Evolutionary conservation across 176 grass and related monocot species (phyloP).

Genomic region (Avena sativa): DNA sequence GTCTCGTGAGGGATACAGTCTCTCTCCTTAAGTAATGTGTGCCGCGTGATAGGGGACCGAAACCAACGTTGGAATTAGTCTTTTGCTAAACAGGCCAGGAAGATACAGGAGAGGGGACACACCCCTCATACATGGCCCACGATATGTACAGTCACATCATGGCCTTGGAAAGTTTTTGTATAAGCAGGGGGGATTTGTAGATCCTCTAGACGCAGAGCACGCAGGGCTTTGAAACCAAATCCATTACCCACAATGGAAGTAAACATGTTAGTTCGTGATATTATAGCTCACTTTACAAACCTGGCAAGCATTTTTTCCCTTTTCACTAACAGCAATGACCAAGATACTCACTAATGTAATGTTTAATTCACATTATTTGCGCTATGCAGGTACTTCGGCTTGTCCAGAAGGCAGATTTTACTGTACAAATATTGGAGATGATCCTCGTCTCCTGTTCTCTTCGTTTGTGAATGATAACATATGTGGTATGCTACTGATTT

Average conservation of each 20-base stretch:
- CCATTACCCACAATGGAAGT: no score
- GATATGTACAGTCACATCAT: background rate
- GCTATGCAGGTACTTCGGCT: constrained; percentile 79
- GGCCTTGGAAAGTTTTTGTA: no score
- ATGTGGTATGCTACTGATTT: constrained; percentile 69
- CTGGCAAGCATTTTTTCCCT: background rate
- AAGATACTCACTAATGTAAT: constrained; percentile 8
- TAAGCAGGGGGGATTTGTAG: no score
- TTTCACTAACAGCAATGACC: constrained; percentile 1
- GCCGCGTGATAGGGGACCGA: background rate
- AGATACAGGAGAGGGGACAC: background rate
- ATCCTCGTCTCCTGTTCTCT: constrained; percentile 80
- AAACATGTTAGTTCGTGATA: background rate
- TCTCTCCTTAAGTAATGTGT: background rate
- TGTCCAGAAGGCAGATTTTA: constrained; percentile 94
- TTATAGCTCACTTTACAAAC: background rate
- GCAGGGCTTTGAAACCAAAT: no score
- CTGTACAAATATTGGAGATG: constrained; percentile 77
- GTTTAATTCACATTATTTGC: background rate
- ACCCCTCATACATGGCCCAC: background rate
- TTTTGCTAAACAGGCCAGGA: background rate
- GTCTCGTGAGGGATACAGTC: background rate
- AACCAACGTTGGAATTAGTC: background rate
- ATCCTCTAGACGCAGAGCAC: background rate
- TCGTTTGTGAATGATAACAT: constrained; percentile 93